phyloP scores from a whole-genome alignment of 495 filamentous ascomycete genomes.

The Penicillium egyptiacum region DNA sequence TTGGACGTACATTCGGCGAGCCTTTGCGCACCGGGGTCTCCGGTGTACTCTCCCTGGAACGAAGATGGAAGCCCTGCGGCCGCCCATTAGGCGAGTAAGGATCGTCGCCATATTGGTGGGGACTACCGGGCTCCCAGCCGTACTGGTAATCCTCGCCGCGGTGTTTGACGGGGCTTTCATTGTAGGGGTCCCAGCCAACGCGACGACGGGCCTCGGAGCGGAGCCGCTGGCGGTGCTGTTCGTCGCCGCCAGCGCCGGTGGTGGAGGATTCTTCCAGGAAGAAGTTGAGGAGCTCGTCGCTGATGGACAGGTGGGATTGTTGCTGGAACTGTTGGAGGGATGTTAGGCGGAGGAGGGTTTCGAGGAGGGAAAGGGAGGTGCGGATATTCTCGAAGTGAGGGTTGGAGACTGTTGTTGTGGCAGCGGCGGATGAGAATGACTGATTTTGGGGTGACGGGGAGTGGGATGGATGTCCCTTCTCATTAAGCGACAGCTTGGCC shows the following conservation, averaged over 20 bases:
- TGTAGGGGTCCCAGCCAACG: constrained; percentile 91
- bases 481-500: constrained; percentile 41
- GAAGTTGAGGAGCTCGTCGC: constrained; percentile 92
- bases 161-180: constrained; percentile 66
- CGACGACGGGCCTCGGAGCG: constrained; percentile 68
- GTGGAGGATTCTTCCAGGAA: constrained; percentile 82
- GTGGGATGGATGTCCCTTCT: constrained; percentile 25
- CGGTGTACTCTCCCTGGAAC: constrained; percentile 43
- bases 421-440: constrained; percentile 38
- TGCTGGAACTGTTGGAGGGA: constrained; percentile 98
- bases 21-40: constrained; percentile 34
- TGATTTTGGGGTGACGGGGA: constrained; percentile 22
- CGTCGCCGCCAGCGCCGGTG: constrained; percentile 69
- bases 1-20: constrained; percentile 24
- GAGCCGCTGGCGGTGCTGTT: constrained; percentile 67
- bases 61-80: constrained; percentile 34
- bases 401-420: constrained; percentile 42
- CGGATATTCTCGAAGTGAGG: constrained; percentile 56
- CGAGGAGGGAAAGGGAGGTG: constrained; percentile 88
- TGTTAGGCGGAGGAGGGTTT: constrained; percentile 88
- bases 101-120: constrained; percentile 29
- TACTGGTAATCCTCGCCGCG: constrained; percentile 63
- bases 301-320: constrained; percentile 85
- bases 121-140: constrained; percentile 30
- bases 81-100: constrained; percentile 34